Evolutionary conservation across 805 yeast species (phyloP), one percentile per base, ranked within the genome.

Genomic region (Kluyveromyces lactis): DNA sequence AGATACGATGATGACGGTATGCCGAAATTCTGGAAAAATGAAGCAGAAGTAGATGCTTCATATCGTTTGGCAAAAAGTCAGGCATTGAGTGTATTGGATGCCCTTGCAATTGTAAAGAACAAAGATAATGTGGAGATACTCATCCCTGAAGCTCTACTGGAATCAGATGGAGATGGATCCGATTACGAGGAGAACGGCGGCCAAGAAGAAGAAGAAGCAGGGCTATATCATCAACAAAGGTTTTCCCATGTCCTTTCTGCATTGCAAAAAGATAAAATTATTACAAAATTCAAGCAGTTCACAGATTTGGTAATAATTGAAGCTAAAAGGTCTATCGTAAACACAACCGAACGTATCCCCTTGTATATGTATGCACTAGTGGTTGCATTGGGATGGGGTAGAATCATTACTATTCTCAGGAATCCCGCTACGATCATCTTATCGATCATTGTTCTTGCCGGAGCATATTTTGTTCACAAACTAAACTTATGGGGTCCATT

Each of bases 371-470:
- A 86, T 63, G 63, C 77, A 9, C 54, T 90, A 11, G 64, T 92
- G 18, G 59, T 82, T 2, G 77, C 84, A 3, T 67, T 92, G 17
- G 98, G 98, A 8, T 92, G 96, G 96, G 89, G 89, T 60, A 97
- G 92, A 67, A 81, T 92, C 49, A 74, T 87, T 82, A 81, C 92
- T 8, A 75, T 92, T 13, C 55, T 92, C 32, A 73, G 94, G 46
- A 89, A 85, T 56, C 97, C 98, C 38, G 77, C 89, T 47, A 68
- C 83, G 4, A 57, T 87, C 36, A 51, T 74, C 1, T 56, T 89
- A 32, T 10, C 29, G 19, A 23, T 34, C 6, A 10, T 34, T 26
- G 30, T 34, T 11, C 37, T 86, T 9, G 33, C 71, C 1, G 73
- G 73, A 1, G 85, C 83, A 0, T 86, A 81, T 55, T 72, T 83